Conservation (phyloP, 2,329 filamentous ascomycete species). For the Bipolaris cookei region DNA sequence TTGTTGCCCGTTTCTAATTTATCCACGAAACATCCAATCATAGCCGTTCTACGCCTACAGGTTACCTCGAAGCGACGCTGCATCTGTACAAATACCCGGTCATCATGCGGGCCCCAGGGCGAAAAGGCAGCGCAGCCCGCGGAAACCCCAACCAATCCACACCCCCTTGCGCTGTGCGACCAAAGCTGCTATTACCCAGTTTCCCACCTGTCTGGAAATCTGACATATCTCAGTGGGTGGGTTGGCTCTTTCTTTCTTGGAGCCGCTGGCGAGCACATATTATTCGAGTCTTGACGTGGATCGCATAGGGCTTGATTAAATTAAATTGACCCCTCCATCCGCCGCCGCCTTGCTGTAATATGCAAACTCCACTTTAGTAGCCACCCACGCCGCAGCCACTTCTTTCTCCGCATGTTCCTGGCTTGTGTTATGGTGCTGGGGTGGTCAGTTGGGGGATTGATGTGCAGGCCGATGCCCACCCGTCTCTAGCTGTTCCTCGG, state of each 20-base stretch:
- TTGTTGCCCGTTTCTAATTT: not conserved
- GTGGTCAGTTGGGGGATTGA: not conserved
- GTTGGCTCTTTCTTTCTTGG: not conserved
- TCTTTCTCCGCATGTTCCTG: conserved; percentile 2
- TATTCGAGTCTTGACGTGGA: not conserved
- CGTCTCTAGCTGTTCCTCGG: not conserved
- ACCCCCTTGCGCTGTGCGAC: conserved; percentile 12
- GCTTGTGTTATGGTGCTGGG: not conserved
- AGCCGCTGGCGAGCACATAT: conserved; percentile 4
- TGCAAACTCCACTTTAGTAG: no score
- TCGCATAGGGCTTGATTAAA: conserved; percentile 12
- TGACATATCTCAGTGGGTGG: conserved; percentile 2
- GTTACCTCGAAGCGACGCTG: conserved; percentile 8
- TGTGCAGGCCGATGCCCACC: conserved; percentile 2
- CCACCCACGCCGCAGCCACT: no score
- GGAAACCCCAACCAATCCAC: not conserved
- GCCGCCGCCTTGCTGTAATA: no score
- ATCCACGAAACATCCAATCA: not conserved
- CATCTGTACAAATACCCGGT: conserved; percentile 20
- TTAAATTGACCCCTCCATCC: conserved; percentile 13
- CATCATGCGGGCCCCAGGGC: conserved; percentile 20
- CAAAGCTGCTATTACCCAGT: conserved; percentile 8
- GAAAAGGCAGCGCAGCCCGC: not conserved
- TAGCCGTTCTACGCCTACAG: not conserved
- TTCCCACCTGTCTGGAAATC: not conserved